Conservation (phyloP, 306 rosid genomes). For the Vachellia collinsii region DNA sequence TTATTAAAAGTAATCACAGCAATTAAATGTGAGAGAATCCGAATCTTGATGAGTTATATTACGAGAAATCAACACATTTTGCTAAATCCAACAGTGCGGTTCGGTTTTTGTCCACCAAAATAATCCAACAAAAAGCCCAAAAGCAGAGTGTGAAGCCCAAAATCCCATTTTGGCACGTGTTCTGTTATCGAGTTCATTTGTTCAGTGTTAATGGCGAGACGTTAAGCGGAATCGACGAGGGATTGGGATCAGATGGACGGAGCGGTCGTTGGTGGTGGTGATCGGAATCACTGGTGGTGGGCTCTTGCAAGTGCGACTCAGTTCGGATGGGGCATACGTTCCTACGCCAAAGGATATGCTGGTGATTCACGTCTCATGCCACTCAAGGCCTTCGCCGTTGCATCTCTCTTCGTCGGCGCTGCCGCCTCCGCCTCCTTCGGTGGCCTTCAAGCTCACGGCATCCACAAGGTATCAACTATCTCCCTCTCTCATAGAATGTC, state of each 20-base stretch:
- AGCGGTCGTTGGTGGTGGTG: conserved; percentile 16
- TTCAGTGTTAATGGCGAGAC: background rate
- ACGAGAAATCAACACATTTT: no score
- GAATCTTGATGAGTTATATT: no score
- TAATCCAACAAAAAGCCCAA: background rate
- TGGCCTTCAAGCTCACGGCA: conserved; percentile 57
- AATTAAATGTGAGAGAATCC: no score
- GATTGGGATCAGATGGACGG: conserved; percentile 34
- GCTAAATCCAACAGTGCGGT: no score
- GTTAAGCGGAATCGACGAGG: background rate
- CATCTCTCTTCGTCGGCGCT: conserved; percentile 80
- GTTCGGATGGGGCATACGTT: conserved; percentile 62
- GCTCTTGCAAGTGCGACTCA: conserved; percentile 66
- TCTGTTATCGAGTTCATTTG: background rate
- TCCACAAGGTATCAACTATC: conserved; percentile 53
- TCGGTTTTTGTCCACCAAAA: background rate
- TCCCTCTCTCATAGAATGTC: background rate
- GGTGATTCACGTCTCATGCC: conserved; percentile 75
- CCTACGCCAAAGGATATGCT: conserved; percentile 48
- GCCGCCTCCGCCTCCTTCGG: conserved; percentile 67
- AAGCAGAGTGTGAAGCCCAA: background rate
- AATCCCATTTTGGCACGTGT: background rate
- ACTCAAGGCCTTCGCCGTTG: conserved; percentile 73
- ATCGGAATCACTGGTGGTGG: conserved; percentile 62
- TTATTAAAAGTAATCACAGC: no score